Conservation (phyloP, 228 moss, liverwort and hornwort genomes). For the Sphagnum fallax region DNA sequence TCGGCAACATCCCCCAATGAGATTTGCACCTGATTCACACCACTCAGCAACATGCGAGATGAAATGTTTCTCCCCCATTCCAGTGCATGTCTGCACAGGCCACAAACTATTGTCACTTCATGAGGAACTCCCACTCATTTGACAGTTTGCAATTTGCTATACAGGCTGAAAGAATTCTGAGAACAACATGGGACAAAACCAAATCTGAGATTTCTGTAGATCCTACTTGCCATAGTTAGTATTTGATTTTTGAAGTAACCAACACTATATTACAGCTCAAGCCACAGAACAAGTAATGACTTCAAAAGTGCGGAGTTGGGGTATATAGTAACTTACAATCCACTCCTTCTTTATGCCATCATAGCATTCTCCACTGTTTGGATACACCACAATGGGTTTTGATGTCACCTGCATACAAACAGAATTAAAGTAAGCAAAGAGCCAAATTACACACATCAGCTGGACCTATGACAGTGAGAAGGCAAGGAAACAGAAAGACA, state of each 20-base stretch:
- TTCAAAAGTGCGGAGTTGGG: not conserved
- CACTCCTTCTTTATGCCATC: constrained; percentile 30
- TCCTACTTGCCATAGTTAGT: not conserved
- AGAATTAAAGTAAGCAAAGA: not conserved
- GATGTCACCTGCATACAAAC: constrained; percentile 24
- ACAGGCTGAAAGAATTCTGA: not conserved
- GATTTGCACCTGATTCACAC: constrained; percentile 34
- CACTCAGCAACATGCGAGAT: constrained; percentile 21
- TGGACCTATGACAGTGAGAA: not conserved
- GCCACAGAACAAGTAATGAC: not conserved
- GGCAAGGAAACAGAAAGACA: not conserved
- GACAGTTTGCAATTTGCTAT: not conserved
- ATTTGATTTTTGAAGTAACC: too few relatives aligned
- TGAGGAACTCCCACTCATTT: not conserved
- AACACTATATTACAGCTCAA: not conserved
- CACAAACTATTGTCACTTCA: not conserved
- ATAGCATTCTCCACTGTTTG: constrained; percentile 44
- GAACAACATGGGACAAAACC: not conserved
- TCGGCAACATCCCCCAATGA: constrained; percentile 51
- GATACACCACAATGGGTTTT: constrained; percentile 48
- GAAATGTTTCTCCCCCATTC: constrained; percentile 31
- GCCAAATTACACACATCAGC: not conserved
- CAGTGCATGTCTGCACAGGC: constrained; percentile 20
- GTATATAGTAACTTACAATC: constrained; percentile 19
- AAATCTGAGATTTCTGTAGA: not conserved